phyloP scores from a whole-genome alignment of 2,329 filamentous ascomycete species.

The Fusarium succisae region DNA sequence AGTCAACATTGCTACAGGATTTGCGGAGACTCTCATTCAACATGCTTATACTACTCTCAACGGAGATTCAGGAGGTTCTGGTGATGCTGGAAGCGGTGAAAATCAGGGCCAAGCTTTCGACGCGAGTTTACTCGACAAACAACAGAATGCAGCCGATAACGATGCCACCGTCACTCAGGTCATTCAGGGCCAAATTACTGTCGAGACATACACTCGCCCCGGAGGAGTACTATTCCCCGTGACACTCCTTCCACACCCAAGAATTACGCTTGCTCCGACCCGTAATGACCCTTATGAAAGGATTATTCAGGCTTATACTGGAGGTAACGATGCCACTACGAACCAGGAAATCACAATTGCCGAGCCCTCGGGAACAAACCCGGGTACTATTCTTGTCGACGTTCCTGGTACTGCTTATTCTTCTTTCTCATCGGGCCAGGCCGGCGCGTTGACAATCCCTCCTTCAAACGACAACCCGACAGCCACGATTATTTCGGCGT shows the following conservation, averaged over 20 bases:
- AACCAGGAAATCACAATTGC: slow-evolving; percentile 32
- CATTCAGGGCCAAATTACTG: background rate
- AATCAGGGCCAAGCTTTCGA: slow-evolving; percentile 16
- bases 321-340: slow-evolving; percentile 15
- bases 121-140: slow-evolving; percentile 7
- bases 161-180: slow-evolving; percentile 10
- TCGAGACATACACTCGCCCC: slow-evolving; percentile 15
- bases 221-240: slow-evolving; percentile 17
- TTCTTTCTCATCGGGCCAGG: slow-evolving; percentile 21
- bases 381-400: slow-evolving; percentile 28
- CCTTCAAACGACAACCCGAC: slow-evolving; percentile 25
- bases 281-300: slow-evolving; percentile 28
- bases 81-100: slow-evolving; percentile 4
- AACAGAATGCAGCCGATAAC: background rate
- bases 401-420: slow-evolving; percentile 28
- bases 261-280: slow-evolving; percentile 25
- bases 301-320: slow-evolving; percentile 31
- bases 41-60: slow-evolving; percentile 18
- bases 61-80: slow-evolving; percentile 1
- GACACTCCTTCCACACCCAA: slow-evolving; percentile 26
- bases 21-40: slow-evolving; percentile 23
- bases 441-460: slow-evolving; percentile 27
- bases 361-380: slow-evolving; percentile 22
- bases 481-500: slow-evolving; percentile 25
- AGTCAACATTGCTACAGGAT: slow-evolving; percentile 15